Evolutionary conservation across 352 stramenopile genomes (phyloP).

Genomic region (Pythium pectinolyticum): DNA sequence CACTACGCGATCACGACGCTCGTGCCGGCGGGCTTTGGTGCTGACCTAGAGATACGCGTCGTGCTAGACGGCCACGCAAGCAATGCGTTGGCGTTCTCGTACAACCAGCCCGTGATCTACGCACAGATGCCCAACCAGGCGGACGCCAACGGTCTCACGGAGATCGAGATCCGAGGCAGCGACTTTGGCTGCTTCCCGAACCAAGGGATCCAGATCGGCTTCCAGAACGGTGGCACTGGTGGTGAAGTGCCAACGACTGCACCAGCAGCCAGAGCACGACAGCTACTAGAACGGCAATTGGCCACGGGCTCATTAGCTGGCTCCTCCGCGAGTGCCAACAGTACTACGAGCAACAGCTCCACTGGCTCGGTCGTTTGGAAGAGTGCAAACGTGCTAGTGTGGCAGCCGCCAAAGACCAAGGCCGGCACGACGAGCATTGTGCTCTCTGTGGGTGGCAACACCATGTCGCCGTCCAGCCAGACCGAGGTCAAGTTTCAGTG

Average conservation of each 20-base stretch:
- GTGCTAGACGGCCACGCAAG: slow-evolving; percentile 52
- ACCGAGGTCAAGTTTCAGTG: slow-evolving; percentile 68
- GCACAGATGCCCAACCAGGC: slow-evolving; percentile 67
- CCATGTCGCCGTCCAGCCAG: slow-evolving; percentile 55
- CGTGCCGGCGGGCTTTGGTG: slow-evolving; percentile 52
- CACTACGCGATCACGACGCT: slow-evolving; percentile 51
- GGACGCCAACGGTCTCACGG: slow-evolving; percentile 59
- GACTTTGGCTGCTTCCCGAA: slow-evolving; percentile 73
- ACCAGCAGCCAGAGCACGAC: background rate
- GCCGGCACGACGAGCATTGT: slow-evolving; percentile 52
- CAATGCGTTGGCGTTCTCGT: slow-evolving; percentile 52
- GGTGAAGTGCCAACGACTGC: too few species aligned
- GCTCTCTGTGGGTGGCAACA: slow-evolving; percentile 57
- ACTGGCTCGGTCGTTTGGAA: slow-evolving; percentile 48
- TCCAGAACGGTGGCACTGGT: slow-evolving; percentile 25
- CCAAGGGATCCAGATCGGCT: slow-evolving; percentile 50
- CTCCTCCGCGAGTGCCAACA: background rate
- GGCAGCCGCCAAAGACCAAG: slow-evolving; percentile 61
- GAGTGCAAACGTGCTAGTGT: slow-evolving; percentile 45
- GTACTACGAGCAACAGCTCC: slow-evolving; percentile 11
- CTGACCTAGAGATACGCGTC: slow-evolving; percentile 39
- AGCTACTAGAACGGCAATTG: background rate
- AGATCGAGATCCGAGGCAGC: slow-evolving; percentile 57
- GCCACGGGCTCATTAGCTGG: background rate
- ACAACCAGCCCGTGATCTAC: slow-evolving; percentile 57